Evolutionary conservation across 2,329 filamentous ascomycete species (phyloP).

Genomic region (Colletotrichum nymphaeae): DNA sequence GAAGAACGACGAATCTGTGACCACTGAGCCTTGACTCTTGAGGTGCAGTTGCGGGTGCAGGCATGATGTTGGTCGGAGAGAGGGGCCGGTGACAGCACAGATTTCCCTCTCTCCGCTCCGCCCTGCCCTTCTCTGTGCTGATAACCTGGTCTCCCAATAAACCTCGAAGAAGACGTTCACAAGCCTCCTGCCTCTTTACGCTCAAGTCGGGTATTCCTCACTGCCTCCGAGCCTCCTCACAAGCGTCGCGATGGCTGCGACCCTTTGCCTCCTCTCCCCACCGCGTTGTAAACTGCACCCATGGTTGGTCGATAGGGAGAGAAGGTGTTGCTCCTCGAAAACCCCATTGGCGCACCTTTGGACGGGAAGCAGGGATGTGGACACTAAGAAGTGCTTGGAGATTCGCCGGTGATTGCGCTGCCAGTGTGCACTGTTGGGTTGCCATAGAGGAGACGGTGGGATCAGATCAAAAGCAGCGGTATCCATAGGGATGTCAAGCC

Average conservation of each 20-base stretch:
- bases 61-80: constrained; percentile 13
- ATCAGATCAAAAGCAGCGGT: constrained; percentile 15
- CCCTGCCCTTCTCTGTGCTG: background rate
- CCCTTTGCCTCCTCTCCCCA: constrained; percentile 25
- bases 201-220: background rate
- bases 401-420: constrained; percentile 12
- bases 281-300: background rate
- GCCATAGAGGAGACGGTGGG: constrained; percentile 13
- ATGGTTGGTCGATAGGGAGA: constrained; percentile 12
- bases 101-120: background rate
- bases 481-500: constrained; percentile 4
- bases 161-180: background rate
- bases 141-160: background rate
- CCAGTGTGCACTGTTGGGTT: constrained; percentile 15
- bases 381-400: constrained; percentile 22
- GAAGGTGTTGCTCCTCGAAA: background rate
- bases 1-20: background rate
- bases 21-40: background rate
- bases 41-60: background rate
- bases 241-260: constrained; percentile 26
- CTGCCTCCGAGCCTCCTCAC: background rate
- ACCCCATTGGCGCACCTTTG: constrained; percentile 28
- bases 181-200: background rate
- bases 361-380: constrained; percentile 29
- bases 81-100: constrained; percentile 18